Conservation (phyloP, 1,284 basidiomycete genomes). For the Athelia psychrophila region DNA sequence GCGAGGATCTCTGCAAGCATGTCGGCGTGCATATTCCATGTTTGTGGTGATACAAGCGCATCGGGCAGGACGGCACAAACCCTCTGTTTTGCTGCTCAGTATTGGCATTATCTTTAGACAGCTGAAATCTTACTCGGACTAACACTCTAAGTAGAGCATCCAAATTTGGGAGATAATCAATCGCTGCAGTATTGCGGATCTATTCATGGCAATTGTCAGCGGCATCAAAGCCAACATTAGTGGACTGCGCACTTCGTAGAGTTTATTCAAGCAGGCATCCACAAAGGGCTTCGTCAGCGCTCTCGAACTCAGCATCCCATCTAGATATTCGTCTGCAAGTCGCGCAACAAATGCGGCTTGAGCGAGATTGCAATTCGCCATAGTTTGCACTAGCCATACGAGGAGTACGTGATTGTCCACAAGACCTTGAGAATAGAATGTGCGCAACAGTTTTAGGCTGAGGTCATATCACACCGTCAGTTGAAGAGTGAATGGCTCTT, state of each 20-base stretch:
- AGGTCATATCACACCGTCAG: slow-evolving; percentile 2
- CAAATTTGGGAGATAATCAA: slow-evolving; percentile 55
- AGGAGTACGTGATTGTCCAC: slow-evolving; percentile 82
- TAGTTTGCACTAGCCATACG: slow-evolving; percentile 81
- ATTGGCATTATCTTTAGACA: background rate
- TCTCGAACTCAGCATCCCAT: slow-evolving; percentile 67
- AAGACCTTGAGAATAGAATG: slow-evolving; percentile 79
- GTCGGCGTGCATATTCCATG: slow-evolving; percentile 54
- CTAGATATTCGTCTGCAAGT: slow-evolving; percentile 78
- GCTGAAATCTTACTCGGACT: slow-evolving; percentile 46
- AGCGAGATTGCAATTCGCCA: slow-evolving; percentile 75
- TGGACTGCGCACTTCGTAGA: slow-evolving; percentile 61
- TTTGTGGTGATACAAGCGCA: slow-evolving; percentile 69
- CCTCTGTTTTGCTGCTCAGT: slow-evolving; percentile 38
- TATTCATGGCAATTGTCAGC: slow-evolving; percentile 17
- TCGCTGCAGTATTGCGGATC: slow-evolving; percentile 51
- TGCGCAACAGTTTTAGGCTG: slow-evolving; percentile 73
- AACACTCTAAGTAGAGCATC: slow-evolving; percentile 51
- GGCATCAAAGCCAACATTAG: background rate
- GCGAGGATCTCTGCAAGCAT: slow-evolving; percentile 46
- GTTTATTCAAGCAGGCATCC: slow-evolving; percentile 63
- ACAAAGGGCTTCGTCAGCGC: slow-evolving; percentile 64
- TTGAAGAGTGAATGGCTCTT: background rate
- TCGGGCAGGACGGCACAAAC: slow-evolving; percentile 65
- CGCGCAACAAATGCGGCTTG: slow-evolving; percentile 82